phyloP scores from a whole-genome alignment of 306 rosid species.

The Sophora flavescens region DNA sequence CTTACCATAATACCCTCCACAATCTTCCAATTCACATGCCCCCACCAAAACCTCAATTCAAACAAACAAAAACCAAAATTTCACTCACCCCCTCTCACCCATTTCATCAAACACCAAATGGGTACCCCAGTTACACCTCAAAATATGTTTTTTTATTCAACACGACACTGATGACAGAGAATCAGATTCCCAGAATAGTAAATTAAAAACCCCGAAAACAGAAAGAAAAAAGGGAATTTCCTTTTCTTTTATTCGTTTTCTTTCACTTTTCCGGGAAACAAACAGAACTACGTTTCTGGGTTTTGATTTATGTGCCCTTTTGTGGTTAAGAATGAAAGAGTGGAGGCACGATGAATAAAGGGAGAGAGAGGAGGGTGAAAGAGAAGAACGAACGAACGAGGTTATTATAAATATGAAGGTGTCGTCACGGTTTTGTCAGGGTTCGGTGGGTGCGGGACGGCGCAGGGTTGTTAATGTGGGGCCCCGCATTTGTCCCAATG shows the following conservation, averaged over 20 bases:
- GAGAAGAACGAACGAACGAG: not conserved
- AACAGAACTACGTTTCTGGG: not conserved
- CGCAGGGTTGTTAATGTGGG: slow-evolving; percentile 12
- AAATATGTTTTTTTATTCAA: not conserved
- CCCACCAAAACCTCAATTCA: slow-evolving; percentile 22
- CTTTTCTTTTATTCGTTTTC: not conserved
- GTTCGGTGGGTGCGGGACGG: not conserved
- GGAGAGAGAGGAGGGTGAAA: not conserved
- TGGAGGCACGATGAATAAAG: no score
- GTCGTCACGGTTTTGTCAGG: not conserved
- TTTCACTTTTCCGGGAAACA: not conserved
- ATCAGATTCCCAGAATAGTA: slow-evolving; percentile 27
- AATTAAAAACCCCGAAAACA: not conserved
- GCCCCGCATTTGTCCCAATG: not conserved
- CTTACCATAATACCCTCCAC: slow-evolving; percentile 50
- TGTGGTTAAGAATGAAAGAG: not conserved
- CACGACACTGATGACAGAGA: not conserved
- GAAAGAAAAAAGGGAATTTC: not conserved
- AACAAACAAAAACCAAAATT: not conserved
- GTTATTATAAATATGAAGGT: not conserved
- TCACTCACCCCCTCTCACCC: slow-evolving; percentile 8
- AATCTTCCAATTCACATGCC: slow-evolving; percentile 45
- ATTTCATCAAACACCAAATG: slow-evolving; percentile 40
- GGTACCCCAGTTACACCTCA: slow-evolving; percentile 22
- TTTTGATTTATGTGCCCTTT: not conserved